Evolutionary conservation across 805 yeast species (phyloP), one percentile per base, ranked within the genome.

Genomic region (Maudiozyma barnettii): DNA sequence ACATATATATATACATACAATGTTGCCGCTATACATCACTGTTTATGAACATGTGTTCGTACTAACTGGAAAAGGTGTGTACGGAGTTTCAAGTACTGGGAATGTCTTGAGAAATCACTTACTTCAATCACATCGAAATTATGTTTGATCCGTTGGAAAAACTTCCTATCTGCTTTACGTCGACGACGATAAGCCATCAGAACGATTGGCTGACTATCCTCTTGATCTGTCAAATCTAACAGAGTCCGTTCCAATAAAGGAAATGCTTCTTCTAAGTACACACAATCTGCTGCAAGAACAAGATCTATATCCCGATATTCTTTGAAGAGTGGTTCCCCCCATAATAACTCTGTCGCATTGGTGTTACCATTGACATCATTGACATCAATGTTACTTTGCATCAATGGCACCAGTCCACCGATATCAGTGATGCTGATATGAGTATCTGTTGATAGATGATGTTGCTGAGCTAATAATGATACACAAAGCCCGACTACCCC

Each of bases 211-310:
- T 69, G 71, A 3, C 4, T 16, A 5, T 59, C 51, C 8, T 57
- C 64, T 14, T 71, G 59, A 3, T 44, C 39, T 0, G 67, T 62
- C 18, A 78, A 54, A 49, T 75, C 77, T 33, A 75, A 49, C 29
- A 78, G 58, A 0, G 82, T 78, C 49, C 66, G 60, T 45, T 74
- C 76, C 36, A 78, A 56, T 38, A 77, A 54, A 4, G 78, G 79
- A 54, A 78, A 78, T 2, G 80, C 78, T 9, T 64, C 56, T 53
- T 77, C 82, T 23, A 74, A 63, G 49, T 78, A 78, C 13, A 78
- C 82, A 58, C 82, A 77, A 57, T 78, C 83, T 0, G 82, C 82
- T 5, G 82, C 82, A 21, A 78, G 55, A 2, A 78, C 60, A 5
- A 77, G 60, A 57, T 76, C 80, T 3, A 69, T 67, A 5, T 59